Percentiles rank a stretch among this genome's conserved stretches.
Evolutionary conservation across 805 yeast species (phyloP).

Genomic region (Zygosaccharomyces pseudorouxii): DNA sequence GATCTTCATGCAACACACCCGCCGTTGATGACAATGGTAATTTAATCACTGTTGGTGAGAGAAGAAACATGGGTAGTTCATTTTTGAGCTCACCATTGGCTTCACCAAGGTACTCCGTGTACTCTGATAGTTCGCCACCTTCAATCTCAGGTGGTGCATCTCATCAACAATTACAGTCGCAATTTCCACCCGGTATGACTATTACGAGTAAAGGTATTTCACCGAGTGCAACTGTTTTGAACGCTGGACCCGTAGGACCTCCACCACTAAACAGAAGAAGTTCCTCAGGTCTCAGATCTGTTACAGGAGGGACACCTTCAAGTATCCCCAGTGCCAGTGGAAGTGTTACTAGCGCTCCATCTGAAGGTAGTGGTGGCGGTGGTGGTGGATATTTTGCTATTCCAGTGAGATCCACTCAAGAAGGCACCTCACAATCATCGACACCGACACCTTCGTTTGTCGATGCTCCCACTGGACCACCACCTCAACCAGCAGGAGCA

Average conservation of each 20-base stretch:
- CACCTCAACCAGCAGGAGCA: background rate
- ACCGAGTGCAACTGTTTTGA: constrained; percentile 11
- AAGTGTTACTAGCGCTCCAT: constrained; percentile 15
- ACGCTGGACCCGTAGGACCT: constrained; percentile 10
- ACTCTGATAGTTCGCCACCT: constrained; percentile 12
- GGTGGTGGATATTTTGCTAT: constrained; percentile 34
- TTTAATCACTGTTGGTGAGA: constrained; percentile 31
- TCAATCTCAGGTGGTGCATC: constrained; percentile 5
- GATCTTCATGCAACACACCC: constrained; percentile 33
- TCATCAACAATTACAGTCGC: constrained; percentile 1
- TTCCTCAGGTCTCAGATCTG: constrained; percentile 18
- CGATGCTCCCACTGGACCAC: constrained; percentile 9
- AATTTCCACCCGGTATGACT: constrained; percentile 8
- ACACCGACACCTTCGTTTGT: constrained; percentile 18
- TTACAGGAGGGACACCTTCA: constrained; percentile 9
- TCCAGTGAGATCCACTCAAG: constrained; percentile 23
- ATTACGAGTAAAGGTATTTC: constrained; percentile 27
- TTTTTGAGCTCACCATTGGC: constrained; percentile 3
- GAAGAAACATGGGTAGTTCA: constrained; percentile 10
- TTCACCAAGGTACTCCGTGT: constrained; percentile 10
- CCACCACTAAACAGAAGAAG: constrained; percentile 22
- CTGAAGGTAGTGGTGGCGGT: constrained; percentile 29
- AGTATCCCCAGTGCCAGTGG: constrained; percentile 4
- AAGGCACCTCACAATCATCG: constrained; percentile 20
- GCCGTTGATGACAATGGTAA: constrained; percentile 38